Base-by-base conservation (phyloP, 139 green algal genomes). In the Diplosphaera chodatii region DNA sequence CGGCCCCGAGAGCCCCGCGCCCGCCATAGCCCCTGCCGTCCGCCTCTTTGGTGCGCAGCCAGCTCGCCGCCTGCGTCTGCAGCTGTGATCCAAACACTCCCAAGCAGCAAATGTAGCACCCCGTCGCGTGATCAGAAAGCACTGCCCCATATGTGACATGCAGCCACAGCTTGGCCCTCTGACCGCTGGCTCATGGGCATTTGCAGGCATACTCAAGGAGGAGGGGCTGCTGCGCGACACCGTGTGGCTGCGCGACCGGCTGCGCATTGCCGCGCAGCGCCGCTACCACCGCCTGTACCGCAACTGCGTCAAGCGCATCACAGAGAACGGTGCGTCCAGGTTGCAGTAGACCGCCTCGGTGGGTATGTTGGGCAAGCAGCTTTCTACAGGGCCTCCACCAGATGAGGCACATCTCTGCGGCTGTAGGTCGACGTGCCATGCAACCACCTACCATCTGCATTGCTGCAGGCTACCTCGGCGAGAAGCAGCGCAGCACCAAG, bases 221-320 rank as follows among this genome's bases (percentile, higher is more conserved):
- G 69, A 73, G 32, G 64, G 68, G 20, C 56, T 64, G 23, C 67
- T 73, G 28, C 56, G 27, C 4, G 78, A 81, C 37, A 32, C 68
- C 32, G 31, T 73, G 29, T 88, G 83, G 83, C 65, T 87, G 64
- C 67, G 67, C 2, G 64, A 78, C 37, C 70, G 81, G 21, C 81
- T 88, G 63, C 63, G 56, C 23, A 28, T 72, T 1, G 83, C 82
- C 25, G 82, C 83, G 13, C 22, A 40, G 25, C 71, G 78, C 48
- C 77, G 83, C 64, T 88, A 84, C 32, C 63, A 77, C 55, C 69
- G 69, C 21, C 75, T 88, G 32, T 32, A 81, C 6, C 71, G 68
- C 15, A 77, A 78, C 16, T 68, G 62, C 32, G 78, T 59, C 48
- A 59, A 59, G 48, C 48, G 48, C 48, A 59, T 59, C 18, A 59